phyloP scores from a whole-genome alignment of 306 rosid species.

The Fragaria vesca region DNA sequence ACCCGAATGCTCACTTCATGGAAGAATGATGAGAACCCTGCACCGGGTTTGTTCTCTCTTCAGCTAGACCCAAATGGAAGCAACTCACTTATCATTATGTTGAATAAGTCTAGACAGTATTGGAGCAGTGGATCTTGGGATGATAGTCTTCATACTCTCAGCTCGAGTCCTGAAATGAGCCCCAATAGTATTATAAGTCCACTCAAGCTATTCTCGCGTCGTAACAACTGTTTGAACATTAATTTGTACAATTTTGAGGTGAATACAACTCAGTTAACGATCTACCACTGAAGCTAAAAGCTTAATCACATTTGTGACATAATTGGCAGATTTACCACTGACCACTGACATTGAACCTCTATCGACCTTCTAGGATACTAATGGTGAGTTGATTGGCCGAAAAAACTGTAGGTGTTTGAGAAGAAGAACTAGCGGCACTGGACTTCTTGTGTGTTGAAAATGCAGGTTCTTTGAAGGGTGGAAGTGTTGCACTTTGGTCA shows the following conservation, averaged over 20 bases:
- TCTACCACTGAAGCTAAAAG: background rate
- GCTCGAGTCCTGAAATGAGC: constrained; percentile 34
- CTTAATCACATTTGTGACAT: too few relatives aligned
- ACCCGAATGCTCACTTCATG: constrained; percentile 28
- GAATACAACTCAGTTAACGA: background rate
- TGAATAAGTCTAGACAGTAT: constrained; percentile 21
- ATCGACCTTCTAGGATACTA: background rate
- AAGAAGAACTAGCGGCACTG: background rate
- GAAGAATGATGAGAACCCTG: constrained; percentile 37
- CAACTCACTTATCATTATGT: constrained; percentile 9
- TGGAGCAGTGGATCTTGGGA: constrained; percentile 40
- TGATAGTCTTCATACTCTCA: background rate
- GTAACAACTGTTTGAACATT: background rate
- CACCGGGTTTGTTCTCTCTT: constrained; percentile 30
- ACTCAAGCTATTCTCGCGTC: too few relatives aligned
- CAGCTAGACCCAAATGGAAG: constrained; percentile 28
- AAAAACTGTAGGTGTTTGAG: background rate
- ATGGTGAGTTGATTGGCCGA: background rate
- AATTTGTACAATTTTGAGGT: too few relatives aligned
- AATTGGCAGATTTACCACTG: background rate
- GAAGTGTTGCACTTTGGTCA: background rate
- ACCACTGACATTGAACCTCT: background rate
- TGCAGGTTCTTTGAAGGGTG: constrained; percentile 16
- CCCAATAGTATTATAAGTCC: background rate
- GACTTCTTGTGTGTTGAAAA: constrained; percentile 3